A percentile compares a stretch with the other conserved stretches of the same genome.
Conservation (phyloP, 129 eudicot species). For the Escallonia herrerae region DNA sequence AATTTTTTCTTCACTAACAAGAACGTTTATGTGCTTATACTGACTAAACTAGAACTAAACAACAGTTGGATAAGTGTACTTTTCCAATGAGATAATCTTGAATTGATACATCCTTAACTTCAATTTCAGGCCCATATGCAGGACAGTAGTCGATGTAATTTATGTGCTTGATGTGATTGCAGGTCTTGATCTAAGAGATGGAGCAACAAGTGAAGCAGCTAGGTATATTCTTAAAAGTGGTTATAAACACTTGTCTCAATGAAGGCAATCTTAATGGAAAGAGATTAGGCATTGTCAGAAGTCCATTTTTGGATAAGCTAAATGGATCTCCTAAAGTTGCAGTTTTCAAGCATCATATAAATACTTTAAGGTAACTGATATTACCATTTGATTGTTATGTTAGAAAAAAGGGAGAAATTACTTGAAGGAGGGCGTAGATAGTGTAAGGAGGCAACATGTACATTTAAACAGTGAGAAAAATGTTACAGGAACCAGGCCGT, state of each 20-base stretch:
- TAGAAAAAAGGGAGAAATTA: no score
- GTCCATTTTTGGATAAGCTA: slow-evolving; percentile 27
- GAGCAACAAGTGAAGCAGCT: slow-evolving; percentile 47
- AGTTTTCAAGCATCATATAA: slow-evolving; percentile 39
- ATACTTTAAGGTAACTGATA: slow-evolving; percentile 51
- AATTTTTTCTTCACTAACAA: no score
- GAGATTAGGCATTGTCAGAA: slow-evolving; percentile 44
- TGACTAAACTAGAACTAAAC: no score
- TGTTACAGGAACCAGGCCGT: no score
- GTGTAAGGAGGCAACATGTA: no score
- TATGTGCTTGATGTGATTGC: slow-evolving; percentile 54
- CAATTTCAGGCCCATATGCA: slow-evolving; percentile 69
- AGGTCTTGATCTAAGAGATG: slow-evolving; percentile 58
- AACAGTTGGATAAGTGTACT: no score
- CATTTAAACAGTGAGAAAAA: no score
- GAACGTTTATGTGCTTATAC: no score
- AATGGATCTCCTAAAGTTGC: slow-evolving; percentile 21
- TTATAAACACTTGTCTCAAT: slow-evolving; percentile 45
- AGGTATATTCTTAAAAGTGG: slow-evolving; percentile 56
- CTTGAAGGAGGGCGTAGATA: no score
- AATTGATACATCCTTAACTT: no score
- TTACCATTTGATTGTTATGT: no score
- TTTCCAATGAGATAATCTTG: no score
- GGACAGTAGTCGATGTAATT: slow-evolving; percentile 61
- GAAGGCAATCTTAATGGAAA: slow-evolving; percentile 44